Conservation (phyloP, 2,329 filamentous ascomycete species). For the Microdochium bolleyi region DNA sequence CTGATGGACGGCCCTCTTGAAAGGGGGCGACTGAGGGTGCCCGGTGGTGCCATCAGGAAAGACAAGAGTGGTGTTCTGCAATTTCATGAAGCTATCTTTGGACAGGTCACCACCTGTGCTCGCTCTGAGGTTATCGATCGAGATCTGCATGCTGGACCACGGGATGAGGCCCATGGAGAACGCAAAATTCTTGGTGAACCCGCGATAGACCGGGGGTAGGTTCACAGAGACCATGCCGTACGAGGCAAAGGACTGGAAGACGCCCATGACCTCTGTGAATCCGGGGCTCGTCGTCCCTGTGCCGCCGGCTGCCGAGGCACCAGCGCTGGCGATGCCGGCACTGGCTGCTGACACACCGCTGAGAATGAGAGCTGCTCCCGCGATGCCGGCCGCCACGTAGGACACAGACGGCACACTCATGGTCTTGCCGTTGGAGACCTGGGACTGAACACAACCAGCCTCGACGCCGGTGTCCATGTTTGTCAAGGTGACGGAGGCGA, state of each 20-base stretch:
- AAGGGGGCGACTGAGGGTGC: constrained; percentile 26
- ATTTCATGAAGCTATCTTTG: constrained; percentile 63
- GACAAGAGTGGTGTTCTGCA: constrained; percentile 69
- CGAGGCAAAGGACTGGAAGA: constrained; percentile 90
- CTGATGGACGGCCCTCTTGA: constrained; percentile 47
- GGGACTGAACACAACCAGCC: constrained; percentile 76
- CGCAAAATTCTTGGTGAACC: constrained; percentile 86
- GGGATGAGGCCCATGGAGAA: constrained; percentile 82
- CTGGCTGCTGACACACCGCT: constrained; percentile 64
- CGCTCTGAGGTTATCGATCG: constrained; percentile 77
- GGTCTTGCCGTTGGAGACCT: constrained; percentile 82
- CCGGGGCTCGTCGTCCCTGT: constrained; percentile 69
- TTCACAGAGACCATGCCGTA: constrained; percentile 93
- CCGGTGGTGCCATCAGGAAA: constrained; percentile 53
- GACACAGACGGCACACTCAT: constrained; percentile 67
- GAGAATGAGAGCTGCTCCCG: constrained; percentile 72
- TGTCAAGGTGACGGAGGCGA: constrained; percentile 71
- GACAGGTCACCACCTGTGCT: constrained; percentile 83
- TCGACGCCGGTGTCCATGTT: constrained; percentile 48
- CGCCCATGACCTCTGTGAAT: constrained; percentile 77
- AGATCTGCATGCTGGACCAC: constrained; percentile 70
- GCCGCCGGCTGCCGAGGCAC: constrained; percentile 41
- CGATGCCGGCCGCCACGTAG: constrained; percentile 77
- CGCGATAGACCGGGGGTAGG: constrained; percentile 80
- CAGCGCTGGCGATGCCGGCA: constrained; percentile 47